Percentiles rank a stretch among this genome's conserved stretches.
phyloP scores from a whole-genome alignment of 2,329 filamentous ascomycete species.

The Hypoxylon sp. region DNA sequence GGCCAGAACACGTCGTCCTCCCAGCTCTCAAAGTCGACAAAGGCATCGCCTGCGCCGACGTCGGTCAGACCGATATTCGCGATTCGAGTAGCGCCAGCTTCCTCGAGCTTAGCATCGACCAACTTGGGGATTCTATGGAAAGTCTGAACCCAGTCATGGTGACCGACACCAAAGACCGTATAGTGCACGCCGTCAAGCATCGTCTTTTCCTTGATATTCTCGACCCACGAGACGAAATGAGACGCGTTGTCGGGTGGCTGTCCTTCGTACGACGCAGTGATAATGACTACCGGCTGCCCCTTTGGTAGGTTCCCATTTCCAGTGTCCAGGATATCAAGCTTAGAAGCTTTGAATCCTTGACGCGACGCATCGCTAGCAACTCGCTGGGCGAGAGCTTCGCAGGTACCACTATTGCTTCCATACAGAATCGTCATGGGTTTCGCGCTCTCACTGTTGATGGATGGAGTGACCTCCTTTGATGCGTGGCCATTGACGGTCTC shows the following conservation, averaged over 20 bases:
- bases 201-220: constrained; percentile 55
- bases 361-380: constrained; percentile 65
- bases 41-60: constrained; percentile 62
- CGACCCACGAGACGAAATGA: constrained; percentile 73
- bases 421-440: constrained; percentile 71
- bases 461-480: constrained; percentile 5
- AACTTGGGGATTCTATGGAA: constrained; percentile 65
- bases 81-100: constrained; percentile 58
- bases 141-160: constrained; percentile 57
- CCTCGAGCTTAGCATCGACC: constrained; percentile 55
- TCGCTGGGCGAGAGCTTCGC: constrained; percentile 71
- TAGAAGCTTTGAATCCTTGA: constrained; percentile 65
- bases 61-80: constrained; percentile 58
- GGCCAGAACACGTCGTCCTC: constrained; percentile 62
- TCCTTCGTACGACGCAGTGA: constrained; percentile 78
- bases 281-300: constrained; percentile 68
- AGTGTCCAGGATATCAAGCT: constrained; percentile 65
- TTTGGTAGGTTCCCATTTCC: constrained; percentile 67
- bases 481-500: constrained; percentile 19
- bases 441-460: constrained; percentile 30
- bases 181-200: constrained; percentile 66
- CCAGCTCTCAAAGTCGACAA: constrained; percentile 67
- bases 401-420: constrained; percentile 78
- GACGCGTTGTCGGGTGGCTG: constrained; percentile 76
- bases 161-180: constrained; percentile 74